Evolutionary conservation across 192 early-diverging fungal species (phyloP).

Genomic region (Podila minutissima): DNA sequence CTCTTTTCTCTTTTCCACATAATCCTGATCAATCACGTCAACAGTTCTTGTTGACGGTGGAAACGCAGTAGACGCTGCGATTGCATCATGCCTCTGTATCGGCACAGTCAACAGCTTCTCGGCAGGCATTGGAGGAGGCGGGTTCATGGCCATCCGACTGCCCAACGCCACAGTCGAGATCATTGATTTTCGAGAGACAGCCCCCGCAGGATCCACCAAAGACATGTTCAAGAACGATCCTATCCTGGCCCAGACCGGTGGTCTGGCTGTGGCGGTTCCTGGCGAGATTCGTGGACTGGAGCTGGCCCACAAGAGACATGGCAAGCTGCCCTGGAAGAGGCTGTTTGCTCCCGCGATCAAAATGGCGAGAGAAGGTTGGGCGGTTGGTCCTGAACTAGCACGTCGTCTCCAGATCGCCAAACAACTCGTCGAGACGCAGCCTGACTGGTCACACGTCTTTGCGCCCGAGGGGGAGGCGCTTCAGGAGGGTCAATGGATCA

Average conservation of each 20-base stretch:
- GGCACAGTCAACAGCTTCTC: constrained; percentile 91
- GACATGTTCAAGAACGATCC: constrained; percentile 88
- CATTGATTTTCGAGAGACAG: constrained; percentile 91
- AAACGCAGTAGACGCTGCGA: constrained; percentile 88
- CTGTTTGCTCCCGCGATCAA: constrained; percentile 83
- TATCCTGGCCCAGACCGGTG: constrained; percentile 73
- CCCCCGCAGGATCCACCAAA: constrained; percentile 73
- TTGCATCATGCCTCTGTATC: constrained; percentile 87
- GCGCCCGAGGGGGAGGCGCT: constrained; percentile 77
- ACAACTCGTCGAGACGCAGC: constrained; percentile 17
- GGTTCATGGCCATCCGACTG: constrained; percentile 87
- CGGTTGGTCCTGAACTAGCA: constrained; percentile 58
- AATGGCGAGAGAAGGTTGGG: constrained; percentile 81
- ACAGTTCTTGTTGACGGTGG: constrained; percentile 84
- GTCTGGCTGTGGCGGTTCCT: constrained; percentile 80
- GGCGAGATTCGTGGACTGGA: constrained; percentile 92
- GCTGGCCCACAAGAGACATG: constrained; percentile 78
- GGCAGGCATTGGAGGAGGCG: constrained; percentile 94
- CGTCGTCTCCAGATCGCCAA: constrained; percentile 38
- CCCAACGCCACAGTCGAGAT: constrained; percentile 67
- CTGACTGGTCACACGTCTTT: constrained; percentile 66
- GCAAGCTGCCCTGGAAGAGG: constrained; percentile 83
- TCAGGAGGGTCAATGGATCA: constrained; percentile 71
- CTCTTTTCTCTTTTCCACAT: too few relatives aligned
- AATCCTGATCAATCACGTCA: too few relatives aligned